Percentiles rank a stretch among this genome's conserved stretches.
Conservation (phyloP, 495 filamentous ascomycete species). For the Neurospora hispaniola region DNA sequence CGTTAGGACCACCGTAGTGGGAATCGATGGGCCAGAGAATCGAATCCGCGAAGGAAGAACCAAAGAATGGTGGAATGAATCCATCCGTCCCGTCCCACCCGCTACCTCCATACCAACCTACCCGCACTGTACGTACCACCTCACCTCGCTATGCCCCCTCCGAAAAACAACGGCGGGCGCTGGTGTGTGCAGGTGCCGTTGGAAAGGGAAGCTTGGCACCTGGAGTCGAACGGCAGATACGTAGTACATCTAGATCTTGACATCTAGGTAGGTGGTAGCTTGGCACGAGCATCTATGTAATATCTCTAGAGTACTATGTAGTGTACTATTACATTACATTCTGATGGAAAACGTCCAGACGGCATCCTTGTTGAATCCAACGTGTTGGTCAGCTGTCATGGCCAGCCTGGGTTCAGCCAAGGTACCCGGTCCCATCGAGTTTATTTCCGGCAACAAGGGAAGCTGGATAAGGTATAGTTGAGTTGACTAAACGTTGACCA, state of each 20-base stretch:
- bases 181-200: neutral
- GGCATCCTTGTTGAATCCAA: neutral
- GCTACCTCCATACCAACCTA: too few species aligned
- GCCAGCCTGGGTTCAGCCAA: neutral
- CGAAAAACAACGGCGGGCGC: neutral
- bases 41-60: too few species aligned
- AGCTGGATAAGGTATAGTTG: neutral
- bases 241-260: neutral
- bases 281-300: neutral
- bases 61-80: too few species aligned
- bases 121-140: too few species aligned
- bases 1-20: neutral
- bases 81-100: too few species aligned
- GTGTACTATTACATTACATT: too few species aligned
- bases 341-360: neutral
- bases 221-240: neutral
- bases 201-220: neutral
- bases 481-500: neutral
- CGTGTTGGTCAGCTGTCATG: neutral
- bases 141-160: too few species aligned
- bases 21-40: neutral
- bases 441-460: neutral
- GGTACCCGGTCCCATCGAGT: neutral
- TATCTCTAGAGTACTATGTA: too few species aligned
- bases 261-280: neutral